phyloP scores from a whole-genome alignment of 352 stramenopile genomes.

The Phytophthora brassicae region DNA sequence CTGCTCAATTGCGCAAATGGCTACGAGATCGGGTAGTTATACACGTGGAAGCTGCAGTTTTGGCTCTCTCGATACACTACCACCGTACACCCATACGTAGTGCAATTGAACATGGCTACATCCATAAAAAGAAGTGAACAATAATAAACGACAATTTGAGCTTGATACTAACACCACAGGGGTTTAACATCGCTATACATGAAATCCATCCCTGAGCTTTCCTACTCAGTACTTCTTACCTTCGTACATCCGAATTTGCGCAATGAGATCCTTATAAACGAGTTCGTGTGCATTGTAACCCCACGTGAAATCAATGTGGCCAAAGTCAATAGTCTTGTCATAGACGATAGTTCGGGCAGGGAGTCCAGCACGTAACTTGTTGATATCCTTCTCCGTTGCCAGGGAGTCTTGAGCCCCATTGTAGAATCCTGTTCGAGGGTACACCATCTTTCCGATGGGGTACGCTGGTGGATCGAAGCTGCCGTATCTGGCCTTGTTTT shows the following conservation, averaged over 20 bases:
- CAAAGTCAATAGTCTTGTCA: constrained; percentile 36
- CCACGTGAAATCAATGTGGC: constrained; percentile 39
- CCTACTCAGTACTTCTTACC: not conserved
- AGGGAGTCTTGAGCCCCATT: constrained; percentile 10
- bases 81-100: constrained; percentile 28
- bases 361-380: constrained; percentile 21
- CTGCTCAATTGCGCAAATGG: constrained; percentile 59
- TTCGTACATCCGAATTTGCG: too few relatives aligned
- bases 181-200: too few relatives aligned
- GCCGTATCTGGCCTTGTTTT: constrained; percentile 56
- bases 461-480: constrained; percentile 40
- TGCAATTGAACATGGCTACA: not conserved
- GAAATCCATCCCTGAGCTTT: too few relatives aligned
- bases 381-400: too few relatives aligned
- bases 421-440: constrained; percentile 44
- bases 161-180: too few relatives aligned
- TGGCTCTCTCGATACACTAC: constrained; percentile 29
- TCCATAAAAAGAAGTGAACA: not conserved
- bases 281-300: constrained; percentile 26
- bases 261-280: constrained; percentile 40
- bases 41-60: constrained; percentile 47
- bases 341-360: constrained; percentile 26
- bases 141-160: constrained; percentile 19
- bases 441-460: constrained; percentile 18
- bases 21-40: constrained; percentile 56